Base-by-base conservation (phyloP, 2,329 filamentous ascomycete species). In the Boeremia exigua region DNA sequence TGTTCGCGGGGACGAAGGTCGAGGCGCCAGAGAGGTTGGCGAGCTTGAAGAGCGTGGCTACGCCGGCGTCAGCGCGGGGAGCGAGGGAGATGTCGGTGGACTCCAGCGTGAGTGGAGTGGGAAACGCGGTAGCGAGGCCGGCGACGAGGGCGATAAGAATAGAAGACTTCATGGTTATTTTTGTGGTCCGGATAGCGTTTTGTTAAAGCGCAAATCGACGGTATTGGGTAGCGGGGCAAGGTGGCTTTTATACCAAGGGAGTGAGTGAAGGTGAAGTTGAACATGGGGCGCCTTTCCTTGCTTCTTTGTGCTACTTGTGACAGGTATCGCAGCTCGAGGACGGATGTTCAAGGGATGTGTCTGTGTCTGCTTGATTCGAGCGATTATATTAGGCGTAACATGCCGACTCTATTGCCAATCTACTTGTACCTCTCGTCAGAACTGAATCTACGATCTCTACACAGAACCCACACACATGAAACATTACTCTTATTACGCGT, bases 21-120 rank as follows among this genome's bases (percentile, higher is more conserved):
- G 38, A 48, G 5, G 44, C 38, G 25, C 23, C 27, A 33, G 7
- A 10, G 11, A 48, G 44, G 23, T 36, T 15, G n/a, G 14, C 7
- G 9, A n/a, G n/a, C 34, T 53, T 52, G 54, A 33, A 57, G 54
- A 57, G 32, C 1, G 54, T 57, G 3, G 47, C 54, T 11, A 32
- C 54, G 33, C 54, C 37, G 25, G 19, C 37, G 7, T 44, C 33
- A 38, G 27, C 43, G 51, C 28, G 55, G 4, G 46, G 6, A 0
- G 11, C 29, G 6, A 7, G 9, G 11, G 25, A 17, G 2, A n/a
- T 11, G 12, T 36, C 33, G 12, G 2, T 17, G 33, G 6, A 7
- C 12, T 14, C 2, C 33, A 11, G 25, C 11, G 38, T 15, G 27
- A 10, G 47, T n/a, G n/a, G n/a, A 19, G 36, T n/a, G 17, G 36